Evolutionary conservation across 2,329 filamentous ascomycete genomes (phyloP).

Genomic region (Aspergillus sp.): DNA sequence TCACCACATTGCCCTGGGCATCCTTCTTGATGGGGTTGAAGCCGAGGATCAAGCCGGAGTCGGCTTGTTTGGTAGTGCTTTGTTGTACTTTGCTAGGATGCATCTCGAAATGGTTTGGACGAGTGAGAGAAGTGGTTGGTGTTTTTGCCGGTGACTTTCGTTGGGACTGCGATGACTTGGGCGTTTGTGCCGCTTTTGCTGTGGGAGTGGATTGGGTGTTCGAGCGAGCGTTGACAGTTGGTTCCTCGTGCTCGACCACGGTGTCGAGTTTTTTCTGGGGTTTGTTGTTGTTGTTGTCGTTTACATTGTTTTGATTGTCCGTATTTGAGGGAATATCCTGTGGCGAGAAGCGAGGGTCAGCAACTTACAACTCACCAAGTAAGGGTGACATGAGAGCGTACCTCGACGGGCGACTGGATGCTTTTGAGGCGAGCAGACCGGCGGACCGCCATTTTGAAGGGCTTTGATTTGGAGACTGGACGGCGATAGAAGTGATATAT

Average conservation of each 20-base stretch:
- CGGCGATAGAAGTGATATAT: too few relatives aligned
- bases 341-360: slow-evolving; percentile 12
- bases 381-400: slow-evolving; percentile 20
- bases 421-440: slow-evolving; percentile 43
- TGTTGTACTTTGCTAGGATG: slow-evolving; percentile 81
- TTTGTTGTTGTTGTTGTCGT: slow-evolving; percentile 9
- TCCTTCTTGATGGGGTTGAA: slow-evolving; percentile 70
- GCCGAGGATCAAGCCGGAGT: slow-evolving; percentile 77
- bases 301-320: slow-evolving; percentile 8
- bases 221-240: slow-evolving; percentile 32
- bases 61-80: slow-evolving; percentile 71
- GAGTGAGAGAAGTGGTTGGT: slow-evolving; percentile 58
- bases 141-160: slow-evolving; percentile 13
- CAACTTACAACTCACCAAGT: neutral
- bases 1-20: slow-evolving; percentile 36
- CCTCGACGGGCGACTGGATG: slow-evolving; percentile 32
- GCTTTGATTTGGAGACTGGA: too few relatives aligned
- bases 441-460: slow-evolving; percentile 36
- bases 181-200: slow-evolving; percentile 19
- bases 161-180: slow-evolving; percentile 20
- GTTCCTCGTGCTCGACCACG: slow-evolving; percentile 50
- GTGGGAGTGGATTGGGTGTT: slow-evolving; percentile 15
- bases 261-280: slow-evolving; percentile 38
- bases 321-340: slow-evolving; percentile 7
- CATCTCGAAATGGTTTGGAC: slow-evolving; percentile 79